Base-by-base conservation (phyloP, 225 moss, liverwort and hornwort species). In the Thuidium tamariscinum region DNA sequence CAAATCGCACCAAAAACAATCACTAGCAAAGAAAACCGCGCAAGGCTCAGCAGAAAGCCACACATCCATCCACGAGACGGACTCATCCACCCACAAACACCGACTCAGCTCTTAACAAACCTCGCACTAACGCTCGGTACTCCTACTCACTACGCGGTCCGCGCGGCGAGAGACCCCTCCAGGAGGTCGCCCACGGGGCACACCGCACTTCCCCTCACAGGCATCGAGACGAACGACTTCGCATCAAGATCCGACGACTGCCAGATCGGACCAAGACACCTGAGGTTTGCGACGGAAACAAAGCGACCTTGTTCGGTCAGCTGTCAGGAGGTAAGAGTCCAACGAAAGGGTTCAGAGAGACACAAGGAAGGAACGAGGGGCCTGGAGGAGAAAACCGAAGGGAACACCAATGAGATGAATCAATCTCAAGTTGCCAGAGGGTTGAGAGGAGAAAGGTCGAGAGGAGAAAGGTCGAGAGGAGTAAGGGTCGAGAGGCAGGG, bases 391-490 rank as follows among this genome's bases (percentile, higher is more conserved):
- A 89, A 56, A 91, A 52, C 77, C 89, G 22, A 82, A 90, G 90
- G 96, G 93, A 91, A 93, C 94, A 95, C 90, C 85, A 95, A 91
- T 95, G 96, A 99, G 97, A 97, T 93, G 92, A 97, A 91, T 90
- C 92, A 94, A 95, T 96, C 99, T 95, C 99, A 95, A 94, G 92
- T 89, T 92, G 91, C 88, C 94, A 95, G 77, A 88, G 92, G 93
- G 91, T 85, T 90, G 92, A 92, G 87, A 97, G 93, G 95, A 95
- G 94, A 91, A 95, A 88, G 96, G 98, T 93, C 94, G 91, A 98
- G 95, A 98, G 95, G 95, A 85, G 85, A n/a, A n/a, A n/a, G 96
- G 98, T 93, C 94, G 91, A 98, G 95, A 98, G 95, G 95, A 85
- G 85, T 85, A 78, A 85, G 69, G 72, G 79, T 69, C 95, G 90